These are phyloP conservation scores for Ophiostoma australiae DNA, from an alignment of 2,329 filamentous ascomycete genomes.

Conservation along the genomic window DNA sequence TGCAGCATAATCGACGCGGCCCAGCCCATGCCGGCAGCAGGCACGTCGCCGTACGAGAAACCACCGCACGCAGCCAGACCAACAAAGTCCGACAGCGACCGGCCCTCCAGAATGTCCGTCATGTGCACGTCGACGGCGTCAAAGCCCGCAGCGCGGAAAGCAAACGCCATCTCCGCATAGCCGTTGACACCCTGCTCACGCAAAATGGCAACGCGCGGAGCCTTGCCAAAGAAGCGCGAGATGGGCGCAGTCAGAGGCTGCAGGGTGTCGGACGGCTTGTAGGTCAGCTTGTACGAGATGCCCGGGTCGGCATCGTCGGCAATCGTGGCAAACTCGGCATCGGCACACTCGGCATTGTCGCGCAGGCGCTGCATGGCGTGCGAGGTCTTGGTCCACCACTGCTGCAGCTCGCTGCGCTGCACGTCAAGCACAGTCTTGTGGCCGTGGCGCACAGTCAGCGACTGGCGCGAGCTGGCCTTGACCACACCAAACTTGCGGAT, in stretches of 20 bases:
- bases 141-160: constrained; percentile 87
- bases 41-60: constrained; percentile 75
- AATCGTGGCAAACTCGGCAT: constrained; percentile 74
- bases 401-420: constrained; percentile 68
- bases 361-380: constrained; percentile 85
- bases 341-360: constrained; percentile 82
- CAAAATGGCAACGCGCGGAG: constrained; percentile 80
- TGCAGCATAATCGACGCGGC: constrained; percentile 89
- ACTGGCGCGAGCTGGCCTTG: constrained; percentile 62
- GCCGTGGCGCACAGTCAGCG: constrained; percentile 69
- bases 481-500: constrained; percentile 81
- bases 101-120: constrained; percentile 79
- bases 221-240: constrained; percentile 50
- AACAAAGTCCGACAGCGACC: constrained; percentile 75
- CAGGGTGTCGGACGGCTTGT: constrained; percentile 70
- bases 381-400: constrained; percentile 83
- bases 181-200: constrained; percentile 95
- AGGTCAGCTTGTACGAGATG: constrained; percentile 77
- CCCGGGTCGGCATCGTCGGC: constrained; percentile 73
- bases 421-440: constrained; percentile 64
- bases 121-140: constrained; percentile 92
- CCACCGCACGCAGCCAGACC: constrained; percentile 93
- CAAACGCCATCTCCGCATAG: constrained; percentile 96
- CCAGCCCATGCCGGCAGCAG: constrained; percentile 96
- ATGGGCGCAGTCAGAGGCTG: constrained; percentile 63